Base-by-base conservation (phyloP, 768 basidiomycete genomes). In the Lactarius quietus region DNA sequence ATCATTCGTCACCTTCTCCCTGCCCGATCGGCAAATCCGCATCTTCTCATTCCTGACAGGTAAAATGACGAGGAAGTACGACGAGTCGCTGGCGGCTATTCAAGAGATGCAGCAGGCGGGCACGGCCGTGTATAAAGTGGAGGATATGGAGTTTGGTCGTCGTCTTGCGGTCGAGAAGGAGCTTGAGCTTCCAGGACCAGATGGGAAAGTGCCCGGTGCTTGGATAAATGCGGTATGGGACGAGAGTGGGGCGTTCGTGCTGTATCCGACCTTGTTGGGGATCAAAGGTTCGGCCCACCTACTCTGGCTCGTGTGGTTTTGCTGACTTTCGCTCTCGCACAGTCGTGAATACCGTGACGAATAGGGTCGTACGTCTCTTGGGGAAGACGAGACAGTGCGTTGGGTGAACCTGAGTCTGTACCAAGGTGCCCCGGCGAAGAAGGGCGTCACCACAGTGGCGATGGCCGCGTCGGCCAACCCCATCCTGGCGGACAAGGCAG, bases 21-120 rank as follows among this genome's bases (percentile, higher is more conserved):
- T 95, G 7, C 93, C 95, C 23, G 93, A 96, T 75, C 89, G 95
- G 20, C 92, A 96, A 76, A 87, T 99, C 51, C 92, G 96, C 59
- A 82, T 98, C 58, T 99, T 99, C 78, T 89, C 87, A 31, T 94
- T 98, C 81, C 81, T 95, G 14, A 83, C 85, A 0, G 97, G 93
- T 8, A 97, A 95, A 73, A 79, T 98, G 69, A 87, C 86, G 18
- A 87, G 96, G 23, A 93, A 92, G 74, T 99, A 98, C 74, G 97
- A 99, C 68, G 97, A 99, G 76, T 93, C 92, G 0, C 82, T 98
- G 7, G 78, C 84, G 33, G 95, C 97, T 0, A 91, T 95, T 43
- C 93, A 96, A 74, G 95, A 98, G 75, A 98, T 99, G 95, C 97
- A 99, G 74, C 97, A 98, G 75, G 95, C 95, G 1, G 96, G 95